A percentile compares a stretch with the other conserved stretches of the same genome.
These are phyloP conservation scores for Xylariaceae sp. DNA, from an alignment of 2,329 filamentous ascomycete genomes.

Conservation along the genomic window DNA sequence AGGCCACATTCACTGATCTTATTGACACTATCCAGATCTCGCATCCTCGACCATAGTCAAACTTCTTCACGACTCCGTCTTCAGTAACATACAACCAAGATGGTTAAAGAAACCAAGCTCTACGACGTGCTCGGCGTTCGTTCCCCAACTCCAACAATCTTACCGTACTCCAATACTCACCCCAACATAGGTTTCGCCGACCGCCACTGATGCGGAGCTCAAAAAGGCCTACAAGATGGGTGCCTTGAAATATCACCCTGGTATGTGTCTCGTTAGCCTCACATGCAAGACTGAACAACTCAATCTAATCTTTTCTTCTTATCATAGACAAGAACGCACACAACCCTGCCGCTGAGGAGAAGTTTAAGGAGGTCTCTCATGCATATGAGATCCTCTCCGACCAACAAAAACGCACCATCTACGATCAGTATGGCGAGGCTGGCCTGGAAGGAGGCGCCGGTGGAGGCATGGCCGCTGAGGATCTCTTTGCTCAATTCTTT, in stretches of 20 bases:
- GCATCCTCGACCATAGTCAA: not conserved
- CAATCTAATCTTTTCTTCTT: not conserved
- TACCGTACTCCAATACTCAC: slow-evolving; percentile 12
- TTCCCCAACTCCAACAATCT: slow-evolving; percentile 14
- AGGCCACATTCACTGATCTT: too few relatives aligned
- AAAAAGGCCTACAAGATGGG: slow-evolving; percentile 87
- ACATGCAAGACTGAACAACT: not conserved
- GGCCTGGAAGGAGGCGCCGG: slow-evolving; percentile 85
- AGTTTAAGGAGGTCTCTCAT: slow-evolving; percentile 96
- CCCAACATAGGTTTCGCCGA: slow-evolving; percentile 63
- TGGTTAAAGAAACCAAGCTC: slow-evolving; percentile 76
- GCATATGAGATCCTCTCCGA: slow-evolving; percentile 96
- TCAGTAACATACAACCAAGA: slow-evolving; percentile 38
- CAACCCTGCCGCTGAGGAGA: slow-evolving; percentile 89
- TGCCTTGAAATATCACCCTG: slow-evolving; percentile 80
- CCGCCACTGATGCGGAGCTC: slow-evolving; percentile 77
- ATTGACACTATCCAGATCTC: not conserved
- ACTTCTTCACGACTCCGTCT: not conserved
- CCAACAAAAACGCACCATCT: slow-evolving; percentile 82
- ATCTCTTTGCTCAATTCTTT: slow-evolving; percentile 97
- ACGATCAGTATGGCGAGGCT: slow-evolving; percentile 97
- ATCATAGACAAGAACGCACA: slow-evolving; percentile 86
- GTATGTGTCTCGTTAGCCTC: slow-evolving; percentile 44
- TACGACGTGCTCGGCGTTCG: slow-evolving; percentile 77
- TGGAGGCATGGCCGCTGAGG: slow-evolving; percentile 90